Conservation (phyloP, 2,329 filamentous ascomycete species). For the Aciculosporium take region DNA sequence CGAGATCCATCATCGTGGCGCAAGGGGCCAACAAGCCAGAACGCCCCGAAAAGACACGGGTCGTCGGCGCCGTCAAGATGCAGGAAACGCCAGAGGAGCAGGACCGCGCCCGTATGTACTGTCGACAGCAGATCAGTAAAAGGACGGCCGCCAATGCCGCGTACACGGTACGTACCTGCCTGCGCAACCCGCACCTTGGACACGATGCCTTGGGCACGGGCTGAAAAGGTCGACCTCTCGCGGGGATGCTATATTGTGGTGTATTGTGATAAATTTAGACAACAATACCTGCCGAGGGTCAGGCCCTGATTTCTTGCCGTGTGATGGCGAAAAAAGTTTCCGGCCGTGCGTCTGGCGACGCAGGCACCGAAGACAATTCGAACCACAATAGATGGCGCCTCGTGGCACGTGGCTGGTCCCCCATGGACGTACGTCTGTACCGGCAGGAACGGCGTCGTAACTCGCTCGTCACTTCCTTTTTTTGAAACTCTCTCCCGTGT, state of each 20-base stretch:
- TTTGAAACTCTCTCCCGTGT: not conserved
- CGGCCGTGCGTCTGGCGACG: not conserved
- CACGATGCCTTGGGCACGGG: no score
- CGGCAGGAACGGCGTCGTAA: no score
- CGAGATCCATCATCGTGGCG: not conserved
- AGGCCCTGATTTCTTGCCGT: no score
- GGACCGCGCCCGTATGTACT: no score
- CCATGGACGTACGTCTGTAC: no score
- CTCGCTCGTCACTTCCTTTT: no score
- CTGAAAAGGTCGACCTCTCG: no score
- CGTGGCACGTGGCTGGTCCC: no score
- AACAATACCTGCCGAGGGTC: not conserved
- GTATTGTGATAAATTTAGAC: slow-evolving; percentile 1
- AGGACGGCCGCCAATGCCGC: not conserved
- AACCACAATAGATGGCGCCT: not conserved
- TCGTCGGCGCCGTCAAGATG: not conserved
- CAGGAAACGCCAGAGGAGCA: not conserved
- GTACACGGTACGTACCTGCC: no score
- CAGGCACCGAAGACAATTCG: not conserved
- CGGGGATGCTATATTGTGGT: not conserved
- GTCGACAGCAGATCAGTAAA: not conserved
- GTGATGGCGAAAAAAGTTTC: not conserved
- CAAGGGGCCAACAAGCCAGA: not conserved
- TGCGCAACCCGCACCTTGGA: no score
- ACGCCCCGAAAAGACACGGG: not conserved